phyloP scores from a whole-genome alignment of 2,329 filamentous ascomycete genomes.

The Chaetomium olivaceum region DNA sequence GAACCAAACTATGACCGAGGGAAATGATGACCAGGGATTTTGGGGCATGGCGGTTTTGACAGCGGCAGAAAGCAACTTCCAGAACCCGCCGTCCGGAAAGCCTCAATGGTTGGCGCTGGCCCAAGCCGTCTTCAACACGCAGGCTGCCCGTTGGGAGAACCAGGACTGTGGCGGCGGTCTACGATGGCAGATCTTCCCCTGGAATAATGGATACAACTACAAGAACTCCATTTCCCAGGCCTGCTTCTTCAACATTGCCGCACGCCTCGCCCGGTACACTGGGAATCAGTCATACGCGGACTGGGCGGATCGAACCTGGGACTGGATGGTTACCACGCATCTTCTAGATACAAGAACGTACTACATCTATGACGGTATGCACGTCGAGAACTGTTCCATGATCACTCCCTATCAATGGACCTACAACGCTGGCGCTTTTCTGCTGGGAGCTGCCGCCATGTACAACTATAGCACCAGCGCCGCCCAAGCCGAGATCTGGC shows the following conservation, averaged over 20 bases:
- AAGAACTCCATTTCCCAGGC: constrained; percentile 51
- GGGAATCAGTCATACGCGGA: constrained; percentile 53
- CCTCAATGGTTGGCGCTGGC: constrained; percentile 56
- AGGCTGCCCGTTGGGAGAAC: constrained; percentile 58
- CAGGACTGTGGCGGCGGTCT: constrained; percentile 59
- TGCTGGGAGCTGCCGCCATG: constrained; percentile 68
- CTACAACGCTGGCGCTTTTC: constrained; percentile 67
- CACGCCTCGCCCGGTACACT: constrained; percentile 60
- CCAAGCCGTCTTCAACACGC: constrained; percentile 60
- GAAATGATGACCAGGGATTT: constrained; percentile 66
- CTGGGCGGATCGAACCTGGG: constrained; percentile 54
- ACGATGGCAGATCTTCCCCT: constrained; percentile 63
- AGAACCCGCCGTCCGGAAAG: constrained; percentile 51
- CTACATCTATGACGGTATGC: constrained; percentile 63
- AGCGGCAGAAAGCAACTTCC: constrained; percentile 57
- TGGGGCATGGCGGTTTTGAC: constrained; percentile 62
- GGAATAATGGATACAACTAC: constrained; percentile 64
- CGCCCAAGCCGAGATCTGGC: constrained; percentile 49
- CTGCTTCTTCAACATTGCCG: constrained; percentile 47
- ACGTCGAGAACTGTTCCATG: constrained; percentile 58
- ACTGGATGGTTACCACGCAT: constrained; percentile 54
- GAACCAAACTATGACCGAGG: constrained; percentile 37
- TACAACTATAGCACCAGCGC: constrained; percentile 59
- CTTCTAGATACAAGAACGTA: constrained; percentile 59
- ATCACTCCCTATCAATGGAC: constrained; percentile 66